A percentile compares a stretch with the other conserved stretches of the same genome.
These are phyloP conservation scores for Candida dubliniensis DNA, from an alignment of 1,139 yeast genomes.

Conservation along the genomic window DNA sequence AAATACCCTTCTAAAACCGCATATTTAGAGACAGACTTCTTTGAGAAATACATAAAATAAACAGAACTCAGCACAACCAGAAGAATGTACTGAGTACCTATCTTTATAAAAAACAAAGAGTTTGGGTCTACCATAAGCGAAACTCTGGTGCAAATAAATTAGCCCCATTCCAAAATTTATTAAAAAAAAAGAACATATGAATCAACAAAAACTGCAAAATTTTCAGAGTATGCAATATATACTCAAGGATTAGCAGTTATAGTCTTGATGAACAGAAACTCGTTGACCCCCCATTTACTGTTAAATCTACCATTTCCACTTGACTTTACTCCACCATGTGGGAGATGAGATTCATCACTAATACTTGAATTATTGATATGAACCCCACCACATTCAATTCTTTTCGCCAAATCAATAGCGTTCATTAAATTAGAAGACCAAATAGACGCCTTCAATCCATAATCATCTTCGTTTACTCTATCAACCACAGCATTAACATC, in stretches of 20 bases:
- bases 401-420: conserved; percentile 39
- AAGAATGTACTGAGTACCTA: too few relatives aligned
- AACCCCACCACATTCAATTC: conserved; percentile 48
- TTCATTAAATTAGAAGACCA: conserved; percentile 48
- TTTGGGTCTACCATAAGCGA: too few relatives aligned
- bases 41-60: too few relatives aligned
- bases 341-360: conserved; percentile 49
- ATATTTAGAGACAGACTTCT: too few relatives aligned
- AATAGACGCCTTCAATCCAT: conserved; percentile 56
- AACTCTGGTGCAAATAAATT: too few relatives aligned
- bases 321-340: conserved; percentile 56
- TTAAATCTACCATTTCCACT: conserved; percentile 57
- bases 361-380: conserved; percentile 52
- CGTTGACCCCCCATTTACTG: conserved; percentile 50
- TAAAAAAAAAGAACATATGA: not conserved
- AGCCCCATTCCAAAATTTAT: too few relatives aligned
- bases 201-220: too few relatives aligned
- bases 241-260: conserved; percentile 24
- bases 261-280: conserved; percentile 26
- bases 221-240: too few relatives aligned
- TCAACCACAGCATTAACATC: conserved; percentile 31
- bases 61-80: too few relatives aligned
- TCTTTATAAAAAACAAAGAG: too few relatives aligned
- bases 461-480: conserved; percentile 28
- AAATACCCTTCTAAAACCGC: too few relatives aligned